Conservation (phyloP, 148 eudicot genomes). For the Drosera capensis region DNA sequence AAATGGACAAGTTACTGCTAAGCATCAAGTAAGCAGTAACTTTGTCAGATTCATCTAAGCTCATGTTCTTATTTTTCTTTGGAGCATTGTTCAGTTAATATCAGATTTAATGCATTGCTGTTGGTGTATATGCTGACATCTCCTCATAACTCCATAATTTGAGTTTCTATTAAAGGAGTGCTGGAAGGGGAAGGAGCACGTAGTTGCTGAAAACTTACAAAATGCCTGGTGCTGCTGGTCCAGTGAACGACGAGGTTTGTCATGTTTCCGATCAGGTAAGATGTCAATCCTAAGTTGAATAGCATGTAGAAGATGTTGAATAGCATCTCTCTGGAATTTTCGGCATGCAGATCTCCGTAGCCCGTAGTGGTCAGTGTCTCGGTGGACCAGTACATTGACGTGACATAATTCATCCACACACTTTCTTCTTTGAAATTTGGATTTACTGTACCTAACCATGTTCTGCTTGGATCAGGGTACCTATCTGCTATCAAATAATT, state of each 20-base stretch:
- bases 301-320: constrained; percentile 67
- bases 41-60: too few relatives aligned
- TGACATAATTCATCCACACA: constrained; percentile 55
- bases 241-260: constrained; percentile 84
- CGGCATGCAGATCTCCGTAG: constrained; percentile 87
- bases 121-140: too few relatives aligned
- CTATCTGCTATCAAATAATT: constrained; percentile 67
- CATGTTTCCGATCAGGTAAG: constrained; percentile 94
- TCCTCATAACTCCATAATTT: too few relatives aligned
- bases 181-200: too few relatives aligned
- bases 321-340: constrained; percentile 75
- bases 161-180: too few relatives aligned
- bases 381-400: constrained; percentile 81
- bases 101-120: too few relatives aligned
- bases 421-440: constrained; percentile 50
- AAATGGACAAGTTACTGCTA: too few relatives aligned
- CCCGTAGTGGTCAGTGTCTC: constrained; percentile 82
- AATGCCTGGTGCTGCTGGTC: constrained; percentile 76
- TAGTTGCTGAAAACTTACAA: constrained; percentile 48
- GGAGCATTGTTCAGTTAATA: too few relatives aligned
- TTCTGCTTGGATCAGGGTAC: constrained; percentile 42
- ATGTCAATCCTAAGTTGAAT: constrained; percentile 82
- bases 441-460: constrained; percentile 75
- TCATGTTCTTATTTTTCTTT: too few relatives aligned
- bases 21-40: too few relatives aligned